These are phyloP conservation scores for Solanum chacoense DNA, from an alignment of 305 asterid genomes.

Conservation along the genomic window DNA sequence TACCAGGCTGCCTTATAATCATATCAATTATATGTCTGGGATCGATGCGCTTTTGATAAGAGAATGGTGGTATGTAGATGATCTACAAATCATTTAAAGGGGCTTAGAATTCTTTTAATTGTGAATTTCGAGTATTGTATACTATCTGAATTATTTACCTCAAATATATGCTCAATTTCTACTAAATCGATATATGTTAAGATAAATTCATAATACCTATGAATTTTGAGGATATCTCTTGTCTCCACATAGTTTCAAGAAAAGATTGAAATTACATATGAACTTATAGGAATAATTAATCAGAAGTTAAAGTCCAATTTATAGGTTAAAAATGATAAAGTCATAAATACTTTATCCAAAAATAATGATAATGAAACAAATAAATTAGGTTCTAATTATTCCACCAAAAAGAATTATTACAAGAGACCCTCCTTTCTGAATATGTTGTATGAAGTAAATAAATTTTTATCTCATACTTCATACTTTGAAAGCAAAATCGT, in stretches of 20 bases:
- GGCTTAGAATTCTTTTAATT: not conserved
- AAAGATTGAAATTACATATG: not conserved
- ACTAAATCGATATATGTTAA: not conserved
- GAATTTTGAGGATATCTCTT: not conserved
- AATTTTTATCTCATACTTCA: not conserved
- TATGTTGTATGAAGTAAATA: not conserved
- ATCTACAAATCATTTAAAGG: not conserved
- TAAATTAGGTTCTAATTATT: no score
- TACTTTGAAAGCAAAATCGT: not conserved
- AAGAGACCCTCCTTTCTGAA: not conserved
- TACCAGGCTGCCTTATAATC: not conserved
- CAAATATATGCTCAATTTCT: not conserved
- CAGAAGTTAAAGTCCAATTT: not conserved
- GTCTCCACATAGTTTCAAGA: not conserved
- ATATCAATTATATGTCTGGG: not conserved
- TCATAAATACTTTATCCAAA: no score
- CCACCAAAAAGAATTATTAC: not conserved
- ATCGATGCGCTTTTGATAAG: no score
- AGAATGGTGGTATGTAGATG: not conserved
- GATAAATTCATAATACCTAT: not conserved
- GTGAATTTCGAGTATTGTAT: not conserved
- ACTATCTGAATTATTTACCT: not conserved
- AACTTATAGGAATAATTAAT: no score
- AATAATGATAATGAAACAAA: no score
- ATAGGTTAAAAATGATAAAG: not conserved